A percentile compares a stretch with the other conserved stretches of the same genome.
Conservation (phyloP, 345 rosid genomes). For the Boechera retrofracta region DNA sequence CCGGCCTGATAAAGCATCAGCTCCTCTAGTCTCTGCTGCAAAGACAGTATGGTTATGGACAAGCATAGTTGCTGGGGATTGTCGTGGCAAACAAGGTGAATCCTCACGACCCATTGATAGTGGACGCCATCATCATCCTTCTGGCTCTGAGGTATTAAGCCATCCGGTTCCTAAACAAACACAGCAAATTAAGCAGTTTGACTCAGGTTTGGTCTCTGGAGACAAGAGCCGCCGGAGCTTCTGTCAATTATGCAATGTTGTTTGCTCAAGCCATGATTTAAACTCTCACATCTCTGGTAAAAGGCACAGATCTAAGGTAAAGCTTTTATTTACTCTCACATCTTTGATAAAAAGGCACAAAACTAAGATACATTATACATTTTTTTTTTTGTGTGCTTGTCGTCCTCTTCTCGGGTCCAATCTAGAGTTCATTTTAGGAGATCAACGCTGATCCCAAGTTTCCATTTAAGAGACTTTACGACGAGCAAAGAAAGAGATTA, state of each 20-base stretch:
- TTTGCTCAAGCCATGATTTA: conserved; percentile 44
- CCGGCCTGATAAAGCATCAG: conserved; percentile 65
- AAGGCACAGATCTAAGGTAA: conserved; percentile 31
- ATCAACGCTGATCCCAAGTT: no score
- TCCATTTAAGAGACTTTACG: no score
- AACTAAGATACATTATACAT: no score
- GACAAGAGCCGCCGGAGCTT: conserved; percentile 16
- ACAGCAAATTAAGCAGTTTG: not conserved
- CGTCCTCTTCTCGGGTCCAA: not conserved
- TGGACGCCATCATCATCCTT: conserved; percentile 32
- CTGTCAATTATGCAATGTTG: conserved; percentile 57
- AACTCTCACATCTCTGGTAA: conserved; percentile 12
- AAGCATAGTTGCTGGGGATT: conserved; percentile 68
- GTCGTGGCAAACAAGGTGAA: not conserved
- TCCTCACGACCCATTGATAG: no score
- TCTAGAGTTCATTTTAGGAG: no score
- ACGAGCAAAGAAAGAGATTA: not conserved
- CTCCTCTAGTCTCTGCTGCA: conserved; percentile 67
- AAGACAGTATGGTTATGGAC: conserved; percentile 79
- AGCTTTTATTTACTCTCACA: no score
- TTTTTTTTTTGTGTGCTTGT: not conserved
- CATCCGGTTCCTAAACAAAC: conserved; percentile 39
- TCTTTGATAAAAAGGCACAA: no score
- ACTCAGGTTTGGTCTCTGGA: not conserved
- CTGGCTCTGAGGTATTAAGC: conserved; percentile 28